These are phyloP conservation scores for Mercurialis annua DNA, from an alignment of 345 rosid species.

Conservation along the genomic window DNA sequence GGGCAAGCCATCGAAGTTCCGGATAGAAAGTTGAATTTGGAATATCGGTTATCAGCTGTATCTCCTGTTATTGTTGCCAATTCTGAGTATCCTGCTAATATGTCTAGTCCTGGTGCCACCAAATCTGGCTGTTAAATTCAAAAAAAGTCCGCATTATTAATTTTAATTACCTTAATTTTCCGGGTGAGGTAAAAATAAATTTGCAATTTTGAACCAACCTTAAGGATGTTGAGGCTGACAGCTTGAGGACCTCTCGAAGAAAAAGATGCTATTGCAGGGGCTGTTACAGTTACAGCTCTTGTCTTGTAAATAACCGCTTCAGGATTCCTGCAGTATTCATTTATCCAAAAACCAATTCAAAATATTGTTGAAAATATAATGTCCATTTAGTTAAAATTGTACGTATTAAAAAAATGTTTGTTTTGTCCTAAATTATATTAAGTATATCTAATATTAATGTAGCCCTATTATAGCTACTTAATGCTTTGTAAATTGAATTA, in stretches of 20 bases:
- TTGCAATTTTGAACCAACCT: constrained; percentile 35
- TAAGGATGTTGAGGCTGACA: constrained; percentile 55
- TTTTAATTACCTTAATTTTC: too few relatives aligned
- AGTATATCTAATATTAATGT: too few relatives aligned
- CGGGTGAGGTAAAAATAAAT: neutral
- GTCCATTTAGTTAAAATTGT: too few relatives aligned
- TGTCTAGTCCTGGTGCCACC: constrained; percentile 75
- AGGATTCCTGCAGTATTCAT: constrained; percentile 42
- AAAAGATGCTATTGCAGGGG: constrained; percentile 63
- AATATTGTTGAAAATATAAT: too few relatives aligned
- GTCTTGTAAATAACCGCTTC: constrained; percentile 59
- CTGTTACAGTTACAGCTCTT: constrained; percentile 28
- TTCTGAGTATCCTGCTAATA: constrained; percentile 66
- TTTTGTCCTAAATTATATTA: too few relatives aligned
- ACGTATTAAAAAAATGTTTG: too few relatives aligned
- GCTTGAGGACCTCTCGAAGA: constrained; percentile 84
- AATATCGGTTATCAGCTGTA: constrained; percentile 37
- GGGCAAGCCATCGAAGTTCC: constrained; percentile 97
- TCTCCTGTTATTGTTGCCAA: constrained; percentile 42
- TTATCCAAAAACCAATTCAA: neutral
- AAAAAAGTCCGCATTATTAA: neutral
- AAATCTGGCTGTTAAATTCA: constrained; percentile 65
- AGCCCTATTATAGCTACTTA: too few relatives aligned
- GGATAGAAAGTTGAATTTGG: constrained; percentile 53
- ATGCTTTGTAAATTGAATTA: too few relatives aligned